Evolutionary conservation across 2,329 filamentous ascomycete species (phyloP).

Genomic region (Colletotrichum sp.): DNA sequence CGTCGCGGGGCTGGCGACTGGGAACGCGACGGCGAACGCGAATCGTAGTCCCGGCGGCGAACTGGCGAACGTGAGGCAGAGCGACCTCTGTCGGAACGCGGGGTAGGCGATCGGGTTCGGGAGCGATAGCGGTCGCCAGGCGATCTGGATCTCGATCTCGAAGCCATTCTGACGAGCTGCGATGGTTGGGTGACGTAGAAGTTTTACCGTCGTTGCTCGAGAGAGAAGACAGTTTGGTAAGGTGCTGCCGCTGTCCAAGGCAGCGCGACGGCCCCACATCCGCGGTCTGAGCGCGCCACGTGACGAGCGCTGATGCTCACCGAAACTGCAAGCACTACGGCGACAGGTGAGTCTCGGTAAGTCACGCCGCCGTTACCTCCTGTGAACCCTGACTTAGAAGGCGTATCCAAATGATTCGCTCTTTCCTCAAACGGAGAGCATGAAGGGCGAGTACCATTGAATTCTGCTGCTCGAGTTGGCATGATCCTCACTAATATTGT

Average conservation of each 20-base stretch:
- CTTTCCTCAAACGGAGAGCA: background rate
- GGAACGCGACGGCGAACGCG: constrained; percentile 31
- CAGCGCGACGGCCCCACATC: background rate
- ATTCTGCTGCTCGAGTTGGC: background rate
- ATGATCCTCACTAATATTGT: background rate
- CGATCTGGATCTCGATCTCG: constrained; percentile 24
- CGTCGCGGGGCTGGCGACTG: constrained; percentile 34
- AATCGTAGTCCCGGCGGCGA: constrained; percentile 35
- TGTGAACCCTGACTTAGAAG: background rate
- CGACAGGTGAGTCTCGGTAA: background rate
- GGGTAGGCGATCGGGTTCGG: constrained; percentile 38
- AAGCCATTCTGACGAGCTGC: constrained; percentile 13
- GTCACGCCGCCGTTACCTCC: background rate
- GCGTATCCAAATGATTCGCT: background rate
- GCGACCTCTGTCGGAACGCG: constrained; percentile 29
- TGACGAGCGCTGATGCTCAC: background rate
- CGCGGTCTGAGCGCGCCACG: background rate
- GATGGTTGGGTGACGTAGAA: background rate
- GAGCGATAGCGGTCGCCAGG: constrained; percentile 34
- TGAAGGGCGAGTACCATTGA: background rate
- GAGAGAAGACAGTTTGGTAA: background rate
- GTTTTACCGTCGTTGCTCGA: background rate
- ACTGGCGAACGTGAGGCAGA: constrained; percentile 34
- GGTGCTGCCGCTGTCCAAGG: background rate
- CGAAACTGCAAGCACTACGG: background rate